A percentile compares a stretch with the other conserved stretches of the same genome.
phyloP scores from a whole-genome alignment of 2,329 filamentous ascomycete species.

The Colletotrichum lini region DNA sequence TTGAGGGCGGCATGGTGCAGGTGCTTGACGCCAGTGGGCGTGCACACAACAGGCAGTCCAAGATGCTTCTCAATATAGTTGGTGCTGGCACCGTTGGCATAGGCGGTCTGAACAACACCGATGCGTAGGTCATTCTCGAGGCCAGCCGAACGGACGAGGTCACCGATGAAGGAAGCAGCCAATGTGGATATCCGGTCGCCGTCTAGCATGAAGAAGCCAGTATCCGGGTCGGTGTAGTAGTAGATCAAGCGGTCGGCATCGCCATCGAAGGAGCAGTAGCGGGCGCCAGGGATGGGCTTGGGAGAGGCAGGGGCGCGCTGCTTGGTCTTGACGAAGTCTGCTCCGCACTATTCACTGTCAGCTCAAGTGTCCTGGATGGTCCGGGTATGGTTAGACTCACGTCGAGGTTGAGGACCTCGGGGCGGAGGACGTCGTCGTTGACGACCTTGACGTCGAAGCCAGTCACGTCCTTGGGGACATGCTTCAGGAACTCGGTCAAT shows the following conservation, averaged over 20 bases:
- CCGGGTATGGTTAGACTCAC: constrained; percentile 62
- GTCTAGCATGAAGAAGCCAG: constrained; percentile 91
- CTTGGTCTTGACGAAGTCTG: constrained; percentile 97
- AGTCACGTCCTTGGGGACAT: constrained; percentile 79
- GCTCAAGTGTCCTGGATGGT: not conserved
- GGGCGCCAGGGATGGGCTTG: constrained; percentile 80
- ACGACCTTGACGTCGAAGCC: constrained; percentile 86
- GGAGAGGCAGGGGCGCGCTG: constrained; percentile 90
- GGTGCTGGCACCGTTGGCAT: constrained; percentile 96
- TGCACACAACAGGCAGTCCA: constrained; percentile 91
- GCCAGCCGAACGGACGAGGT: constrained; percentile 85
- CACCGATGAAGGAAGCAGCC: constrained; percentile 92
- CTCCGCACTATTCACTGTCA: constrained; percentile 78
- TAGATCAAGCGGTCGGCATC: constrained; percentile 97
- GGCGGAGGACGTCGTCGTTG: constrained; percentile 93
- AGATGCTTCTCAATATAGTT: constrained; percentile 91
- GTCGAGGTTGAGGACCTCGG: constrained; percentile 90
- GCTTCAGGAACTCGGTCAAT: constrained; percentile 86
- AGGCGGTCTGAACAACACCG: constrained; percentile 96
- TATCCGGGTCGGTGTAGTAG: constrained; percentile 89
- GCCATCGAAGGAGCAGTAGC: constrained; percentile 93
- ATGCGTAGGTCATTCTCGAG: constrained; percentile 87
- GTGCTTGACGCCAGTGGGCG: constrained; percentile 96
- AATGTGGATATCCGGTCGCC: constrained; percentile 97
- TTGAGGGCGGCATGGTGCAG: constrained; percentile 96